A percentile compares a stretch with the other conserved stretches of the same genome.
Conservation (phyloP, 768 basidiomycete species). For the Trametes gibbosa region DNA sequence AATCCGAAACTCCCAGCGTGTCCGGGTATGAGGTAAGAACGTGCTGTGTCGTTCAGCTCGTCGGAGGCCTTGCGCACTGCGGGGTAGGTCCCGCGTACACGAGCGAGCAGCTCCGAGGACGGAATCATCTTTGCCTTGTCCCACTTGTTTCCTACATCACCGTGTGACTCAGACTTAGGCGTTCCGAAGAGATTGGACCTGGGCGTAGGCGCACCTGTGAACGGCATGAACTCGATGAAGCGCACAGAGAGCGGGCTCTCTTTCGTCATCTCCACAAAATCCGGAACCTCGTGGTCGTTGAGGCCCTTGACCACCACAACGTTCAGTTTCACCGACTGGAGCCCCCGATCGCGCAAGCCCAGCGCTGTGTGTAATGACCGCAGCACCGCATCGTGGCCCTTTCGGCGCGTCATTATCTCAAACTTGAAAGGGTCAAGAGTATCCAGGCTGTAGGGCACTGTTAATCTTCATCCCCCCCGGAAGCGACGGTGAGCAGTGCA, state of each 20-base stretch:
- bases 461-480: constrained; percentile 1
- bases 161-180: constrained; percentile 1
- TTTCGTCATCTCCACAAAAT: constrained; percentile 77
- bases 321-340: constrained; percentile 75
- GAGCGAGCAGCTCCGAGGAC: constrained; percentile 58
- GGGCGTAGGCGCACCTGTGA: constrained; percentile 49
- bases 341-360: constrained; percentile 32
- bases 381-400: constrained; percentile 75
- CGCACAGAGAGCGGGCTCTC: constrained; percentile 64
- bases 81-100: constrained; percentile 49
- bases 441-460: constrained; percentile 54
- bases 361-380: constrained; percentile 65
- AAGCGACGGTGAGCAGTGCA: constrained; percentile 2
- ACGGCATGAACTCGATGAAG: constrained; percentile 95
- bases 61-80: constrained; percentile 56
- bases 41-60: constrained; percentile 76
- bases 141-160: constrained; percentile 75
- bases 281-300: constrained; percentile 76
- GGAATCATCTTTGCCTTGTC: constrained; percentile 78
- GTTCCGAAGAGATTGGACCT: neutral
- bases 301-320: constrained; percentile 79
- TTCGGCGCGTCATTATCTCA: constrained; percentile 79
- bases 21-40: constrained; percentile 73
- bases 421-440: constrained; percentile 86
- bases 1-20: constrained; percentile 75